phyloP scores from a whole-genome alignment of 2,329 filamentous ascomycete species.

The Stachybotrys elegans region DNA sequence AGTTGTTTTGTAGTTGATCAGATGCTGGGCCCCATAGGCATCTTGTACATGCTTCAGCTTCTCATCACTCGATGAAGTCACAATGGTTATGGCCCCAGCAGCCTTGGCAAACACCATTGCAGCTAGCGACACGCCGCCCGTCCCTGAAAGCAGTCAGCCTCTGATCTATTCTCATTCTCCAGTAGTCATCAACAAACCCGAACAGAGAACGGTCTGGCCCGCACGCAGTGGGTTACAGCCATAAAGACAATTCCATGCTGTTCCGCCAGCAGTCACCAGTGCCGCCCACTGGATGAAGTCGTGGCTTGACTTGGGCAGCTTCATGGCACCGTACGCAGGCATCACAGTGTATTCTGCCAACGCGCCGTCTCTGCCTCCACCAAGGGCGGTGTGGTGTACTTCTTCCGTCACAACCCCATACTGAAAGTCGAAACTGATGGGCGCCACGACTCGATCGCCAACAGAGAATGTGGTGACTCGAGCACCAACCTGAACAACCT shows the following conservation, averaged over 20 bases:
- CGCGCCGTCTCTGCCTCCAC: conserved; percentile 29
- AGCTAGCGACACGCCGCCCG: conserved; percentile 39
- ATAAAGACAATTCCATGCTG: conserved; percentile 44
- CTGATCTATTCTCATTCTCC: not conserved
- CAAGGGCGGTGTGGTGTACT: conserved; percentile 13
- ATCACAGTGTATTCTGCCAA: conserved; percentile 37
- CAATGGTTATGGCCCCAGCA: conserved; percentile 36
- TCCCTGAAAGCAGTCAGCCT: conserved; percentile 24
- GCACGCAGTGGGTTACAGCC: conserved; percentile 32
- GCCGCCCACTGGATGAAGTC: conserved; percentile 29
- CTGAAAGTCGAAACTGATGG: conserved; percentile 15
- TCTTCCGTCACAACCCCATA: conserved; percentile 19
- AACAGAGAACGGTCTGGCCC: conserved; percentile 32
- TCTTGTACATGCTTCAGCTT: conserved; percentile 35
- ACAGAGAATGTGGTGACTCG: conserved; percentile 16
- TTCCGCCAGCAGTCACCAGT: conserved; percentile 37
- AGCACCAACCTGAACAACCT: conserved; percentile 23
- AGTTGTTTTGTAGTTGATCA: conserved; percentile 43
- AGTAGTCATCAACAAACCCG: conserved; percentile 13
- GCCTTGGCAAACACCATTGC: conserved; percentile 42
- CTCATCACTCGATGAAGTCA: conserved; percentile 44
- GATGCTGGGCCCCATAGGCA: conserved; percentile 34
- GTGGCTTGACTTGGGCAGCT: conserved; percentile 29
- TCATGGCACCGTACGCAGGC: conserved; percentile 31
- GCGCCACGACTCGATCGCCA: conserved; percentile 26